Evolutionary conservation across 2,329 filamentous ascomycete species (phyloP).

Genomic region (Cryphonectria naterciae): DNA sequence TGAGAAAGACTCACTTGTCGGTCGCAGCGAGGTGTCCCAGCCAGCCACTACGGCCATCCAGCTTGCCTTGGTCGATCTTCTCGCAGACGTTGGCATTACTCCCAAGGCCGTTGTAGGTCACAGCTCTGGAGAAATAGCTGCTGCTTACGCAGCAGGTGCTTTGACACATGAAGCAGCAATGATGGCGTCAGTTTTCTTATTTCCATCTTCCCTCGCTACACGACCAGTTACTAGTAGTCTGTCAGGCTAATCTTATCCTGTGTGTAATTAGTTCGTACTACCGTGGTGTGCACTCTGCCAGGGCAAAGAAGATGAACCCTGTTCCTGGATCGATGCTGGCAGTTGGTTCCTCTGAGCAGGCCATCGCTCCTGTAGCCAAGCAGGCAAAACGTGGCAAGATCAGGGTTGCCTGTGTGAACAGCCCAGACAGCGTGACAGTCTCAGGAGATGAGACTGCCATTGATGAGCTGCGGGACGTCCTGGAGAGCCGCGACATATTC

Average conservation of each 20-base stretch:
- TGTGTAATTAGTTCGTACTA: slow-evolving; percentile 32
- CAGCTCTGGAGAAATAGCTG: slow-evolving; percentile 32
- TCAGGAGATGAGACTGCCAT: slow-evolving; percentile 38
- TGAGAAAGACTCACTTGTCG: slow-evolving; percentile 20
- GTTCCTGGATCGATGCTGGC: slow-evolving; percentile 30
- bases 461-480: slow-evolving; percentile 27
- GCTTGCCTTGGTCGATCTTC: slow-evolving; percentile 41
- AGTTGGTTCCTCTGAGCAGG: slow-evolving; percentile 20
- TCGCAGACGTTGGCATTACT: slow-evolving; percentile 33
- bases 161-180: slow-evolving; percentile 11
- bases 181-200: neutral
- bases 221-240: neutral
- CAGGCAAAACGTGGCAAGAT: slow-evolving; percentile 24
- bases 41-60: slow-evolving; percentile 45
- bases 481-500: slow-evolving; percentile 34
- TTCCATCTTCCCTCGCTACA: neutral
- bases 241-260: slow-evolving; percentile 32
- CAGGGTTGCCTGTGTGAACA: slow-evolving; percentile 33
- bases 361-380: slow-evolving; percentile 25
- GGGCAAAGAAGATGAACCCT: neutral
- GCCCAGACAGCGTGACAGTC: slow-evolving; percentile 36
- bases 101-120: slow-evolving; percentile 37
- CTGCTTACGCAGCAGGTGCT: slow-evolving; percentile 10
- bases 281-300: slow-evolving; percentile 22
- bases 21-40: slow-evolving; percentile 20